These are phyloP conservation scores for Clitopilus hobsonii DNA, from an alignment of 768 basidiomycete genomes.

Conservation along the genomic window DNA sequence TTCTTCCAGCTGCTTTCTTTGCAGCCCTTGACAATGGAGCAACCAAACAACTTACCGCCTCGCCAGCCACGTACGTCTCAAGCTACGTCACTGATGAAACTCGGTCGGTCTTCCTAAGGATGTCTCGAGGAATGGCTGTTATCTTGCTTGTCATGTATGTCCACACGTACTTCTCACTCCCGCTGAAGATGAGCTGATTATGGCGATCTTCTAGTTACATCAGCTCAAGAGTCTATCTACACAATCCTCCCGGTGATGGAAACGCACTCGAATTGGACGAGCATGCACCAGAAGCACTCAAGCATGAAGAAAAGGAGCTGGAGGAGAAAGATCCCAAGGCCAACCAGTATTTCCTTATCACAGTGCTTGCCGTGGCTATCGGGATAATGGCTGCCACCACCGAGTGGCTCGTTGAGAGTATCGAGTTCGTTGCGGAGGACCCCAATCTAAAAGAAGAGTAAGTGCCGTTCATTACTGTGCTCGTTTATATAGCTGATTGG, in stretches of 20 bases:
- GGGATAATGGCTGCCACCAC: conserved; percentile 65
- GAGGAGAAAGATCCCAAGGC: conserved; percentile 44
- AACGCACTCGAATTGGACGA: conserved; percentile 36
- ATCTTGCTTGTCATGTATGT: conserved; percentile 57
- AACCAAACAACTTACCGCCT: conserved; percentile 4
- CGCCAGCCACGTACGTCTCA: conserved; percentile 13
- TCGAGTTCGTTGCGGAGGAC: conserved; percentile 46
- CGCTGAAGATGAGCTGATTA: not conserved
- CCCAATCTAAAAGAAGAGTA: conserved; percentile 50
- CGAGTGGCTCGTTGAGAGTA: conserved; percentile 69
- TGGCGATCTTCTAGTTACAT: conserved; percentile 42
- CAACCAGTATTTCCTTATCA: conserved; percentile 59
- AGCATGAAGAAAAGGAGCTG: conserved; percentile 31
- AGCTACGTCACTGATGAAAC: conserved; percentile 36
- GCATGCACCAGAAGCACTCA: conserved; percentile 40
- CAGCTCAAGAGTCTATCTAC: conserved; percentile 62
- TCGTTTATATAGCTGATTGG: not conserved
- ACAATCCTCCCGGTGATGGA: conserved; percentile 63
- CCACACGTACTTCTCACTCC: not conserved
- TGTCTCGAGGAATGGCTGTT: conserved; percentile 64
- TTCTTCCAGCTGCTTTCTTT: conserved; percentile 67
- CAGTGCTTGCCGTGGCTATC: conserved; percentile 46
- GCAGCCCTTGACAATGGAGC: conserved; percentile 44
- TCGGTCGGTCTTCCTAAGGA: conserved; percentile 44
- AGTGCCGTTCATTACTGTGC: conserved; percentile 6